Evolutionary conservation across 1,139 yeast species (phyloP).

Genomic region (Arxiozyma bovina): DNA sequence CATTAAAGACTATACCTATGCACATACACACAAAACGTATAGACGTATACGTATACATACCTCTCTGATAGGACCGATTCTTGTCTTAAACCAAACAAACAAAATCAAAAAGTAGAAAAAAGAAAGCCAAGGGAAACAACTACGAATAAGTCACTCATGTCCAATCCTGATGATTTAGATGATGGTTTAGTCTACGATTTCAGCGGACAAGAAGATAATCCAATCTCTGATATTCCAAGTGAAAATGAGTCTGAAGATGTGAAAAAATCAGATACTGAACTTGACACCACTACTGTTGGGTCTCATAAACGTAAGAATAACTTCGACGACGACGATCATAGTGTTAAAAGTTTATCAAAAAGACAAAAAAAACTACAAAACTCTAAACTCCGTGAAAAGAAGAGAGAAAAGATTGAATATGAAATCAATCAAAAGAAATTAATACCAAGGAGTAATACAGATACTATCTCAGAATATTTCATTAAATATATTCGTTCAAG

Average conservation of each 20-base stretch:
- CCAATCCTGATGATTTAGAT: conserved; percentile 30
- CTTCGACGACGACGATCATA: conserved; percentile 3
- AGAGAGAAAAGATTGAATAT: conserved; percentile 25
- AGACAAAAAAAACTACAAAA: conserved; percentile 28
- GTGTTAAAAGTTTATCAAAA: conserved; percentile 17
- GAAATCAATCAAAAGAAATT: conserved; percentile 23
- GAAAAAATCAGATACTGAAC: conserved; percentile 6
- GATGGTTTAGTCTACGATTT: conserved; percentile 27
- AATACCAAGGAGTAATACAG: conserved; percentile 23
- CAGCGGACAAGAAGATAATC: conserved; percentile 10
- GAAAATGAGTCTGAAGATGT: conserved; percentile 5
- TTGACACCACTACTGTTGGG: conserved; percentile 4
- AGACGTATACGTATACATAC: neutral
- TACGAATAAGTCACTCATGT: conserved; percentile 11
- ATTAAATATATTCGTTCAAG: conserved; percentile 25
- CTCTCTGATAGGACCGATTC: neutral
- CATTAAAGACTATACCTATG: neutral
- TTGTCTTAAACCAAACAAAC: neutral
- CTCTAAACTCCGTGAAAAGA: conserved; percentile 26
- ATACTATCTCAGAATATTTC: conserved; percentile 26
- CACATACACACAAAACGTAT: too few relatives aligned
- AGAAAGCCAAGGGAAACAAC: too few relatives aligned
- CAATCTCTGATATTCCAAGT: conserved; percentile 5
- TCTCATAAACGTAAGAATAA: neutral
- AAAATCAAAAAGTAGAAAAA: too few relatives aligned